Percentiles rank a stretch among this genome's conserved stretches.
Conservation (phyloP, 2,329 filamentous ascomycete species). For the Aspergillus neotritici region DNA sequence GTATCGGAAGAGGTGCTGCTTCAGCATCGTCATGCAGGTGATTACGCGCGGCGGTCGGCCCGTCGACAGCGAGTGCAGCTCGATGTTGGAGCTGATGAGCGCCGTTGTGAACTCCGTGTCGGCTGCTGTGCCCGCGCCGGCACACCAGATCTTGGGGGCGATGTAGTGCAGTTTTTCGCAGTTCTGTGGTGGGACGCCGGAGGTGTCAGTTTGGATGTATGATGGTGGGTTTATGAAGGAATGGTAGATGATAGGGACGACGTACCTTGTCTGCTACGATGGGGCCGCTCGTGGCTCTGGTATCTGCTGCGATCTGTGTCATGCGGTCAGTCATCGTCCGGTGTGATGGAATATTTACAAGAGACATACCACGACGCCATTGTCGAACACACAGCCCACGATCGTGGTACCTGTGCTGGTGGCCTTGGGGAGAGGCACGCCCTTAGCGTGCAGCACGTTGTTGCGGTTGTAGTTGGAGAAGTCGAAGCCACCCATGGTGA, state of each 20-base stretch:
- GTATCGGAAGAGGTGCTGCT: slow-evolving; percentile 98
- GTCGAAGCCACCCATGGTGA: slow-evolving; percentile 90
- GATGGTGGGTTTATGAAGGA: too few relatives aligned
- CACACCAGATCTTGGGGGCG: slow-evolving; percentile 97
- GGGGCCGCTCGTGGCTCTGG: slow-evolving; percentile 89
- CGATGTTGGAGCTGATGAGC: slow-evolving; percentile 96
- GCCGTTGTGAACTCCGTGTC: slow-evolving; percentile 99
- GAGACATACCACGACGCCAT: slow-evolving; percentile 77
- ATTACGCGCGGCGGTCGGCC: slow-evolving; percentile 95
- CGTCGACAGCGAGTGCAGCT: slow-evolving; percentile 92
- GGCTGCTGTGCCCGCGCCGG: slow-evolving; percentile 92
- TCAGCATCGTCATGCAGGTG: slow-evolving; percentile 98
- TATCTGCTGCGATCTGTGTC: slow-evolving; percentile 91
- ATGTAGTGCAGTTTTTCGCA: slow-evolving; percentile 99
- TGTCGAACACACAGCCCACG: slow-evolving; percentile 93
- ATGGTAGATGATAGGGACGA: neutral
- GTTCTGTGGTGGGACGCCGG: slow-evolving; percentile 54
- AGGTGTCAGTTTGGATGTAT: neutral
- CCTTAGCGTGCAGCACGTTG: slow-evolving; percentile 86
- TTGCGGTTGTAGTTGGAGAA: slow-evolving; percentile 99
- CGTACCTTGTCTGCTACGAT: slow-evolving; percentile 95
- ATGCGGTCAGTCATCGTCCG: slow-evolving; percentile 20
- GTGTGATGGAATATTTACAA: neutral
- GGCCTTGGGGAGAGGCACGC: slow-evolving; percentile 91
- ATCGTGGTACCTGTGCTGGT: slow-evolving; percentile 99